These are phyloP conservation scores for Globisporangium cederbergense DNA, from an alignment of 352 stramenopile species.

Conservation along the genomic window DNA sequence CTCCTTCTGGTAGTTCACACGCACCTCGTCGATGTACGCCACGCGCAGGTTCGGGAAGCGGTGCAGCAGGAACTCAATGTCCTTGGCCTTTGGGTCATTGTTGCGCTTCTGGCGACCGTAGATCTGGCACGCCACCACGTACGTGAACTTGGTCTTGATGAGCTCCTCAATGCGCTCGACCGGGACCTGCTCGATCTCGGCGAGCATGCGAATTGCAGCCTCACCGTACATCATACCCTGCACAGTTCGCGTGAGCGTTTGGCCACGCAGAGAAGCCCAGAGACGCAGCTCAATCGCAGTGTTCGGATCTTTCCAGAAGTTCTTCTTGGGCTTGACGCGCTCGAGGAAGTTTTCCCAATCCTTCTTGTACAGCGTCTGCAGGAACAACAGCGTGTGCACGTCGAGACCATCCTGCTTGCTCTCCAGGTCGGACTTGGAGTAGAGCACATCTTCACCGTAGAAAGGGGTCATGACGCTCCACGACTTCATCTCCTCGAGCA, in stretches of 20 bases:
- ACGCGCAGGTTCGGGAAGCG: slow-evolving; percentile 96
- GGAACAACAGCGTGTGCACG: slow-evolving; percentile 81
- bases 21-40: slow-evolving; percentile 98
- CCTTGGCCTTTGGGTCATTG: slow-evolving; percentile 97
- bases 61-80: slow-evolving; percentile 98
- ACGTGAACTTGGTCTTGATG: slow-evolving; percentile 98
- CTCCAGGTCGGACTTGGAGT: slow-evolving; percentile 96
- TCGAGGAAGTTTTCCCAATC: slow-evolving; percentile 99
- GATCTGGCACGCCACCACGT: slow-evolving; percentile 98
- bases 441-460: slow-evolving; percentile 98
- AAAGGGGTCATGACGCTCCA: slow-evolving; percentile 99
- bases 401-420: slow-evolving; percentile 93
- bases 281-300: slow-evolving; percentile 90
- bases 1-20: slow-evolving; percentile 93
- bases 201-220: slow-evolving; percentile 96
- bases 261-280: slow-evolving; percentile 97
- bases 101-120: slow-evolving; percentile 98
- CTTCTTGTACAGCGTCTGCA: slow-evolving; percentile 97
- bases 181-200: slow-evolving; percentile 92
- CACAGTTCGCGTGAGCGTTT: slow-evolving; percentile 96
- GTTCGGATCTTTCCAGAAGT: slow-evolving; percentile 87
- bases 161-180: slow-evolving; percentile 93
- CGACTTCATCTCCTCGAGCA: slow-evolving; percentile 98
- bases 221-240: slow-evolving; percentile 99
- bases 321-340: slow-evolving; percentile 92